Evolutionary conservation across 495 filamentous ascomycete species (phyloP).

Genomic region (Penicillium psychrofluorescens): DNA sequence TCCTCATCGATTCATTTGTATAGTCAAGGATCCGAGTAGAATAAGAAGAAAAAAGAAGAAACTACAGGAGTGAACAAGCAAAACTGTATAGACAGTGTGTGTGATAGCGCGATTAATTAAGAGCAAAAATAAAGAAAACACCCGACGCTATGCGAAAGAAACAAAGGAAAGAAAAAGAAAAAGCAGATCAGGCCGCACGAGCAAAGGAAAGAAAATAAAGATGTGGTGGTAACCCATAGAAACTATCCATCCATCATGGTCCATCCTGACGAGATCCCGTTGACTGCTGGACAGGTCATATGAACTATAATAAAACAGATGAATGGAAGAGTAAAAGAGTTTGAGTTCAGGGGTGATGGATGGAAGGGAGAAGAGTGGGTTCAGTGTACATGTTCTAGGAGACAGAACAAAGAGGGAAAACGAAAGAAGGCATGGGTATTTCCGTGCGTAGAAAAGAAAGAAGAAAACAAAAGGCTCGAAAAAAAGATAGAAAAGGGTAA

Average conservation of each 20-base stretch:
- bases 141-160: slow-evolving; percentile 40
- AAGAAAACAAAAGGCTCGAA: slow-evolving; percentile 4
- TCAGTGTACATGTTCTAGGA: slow-evolving; percentile 25
- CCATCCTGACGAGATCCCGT: not conserved
- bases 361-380: slow-evolving; percentile 3
- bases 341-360: not conserved
- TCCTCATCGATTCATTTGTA: too few relatives aligned
- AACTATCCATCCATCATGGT: not conserved
- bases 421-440: slow-evolving; percentile 28
- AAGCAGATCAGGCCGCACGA: not conserved
- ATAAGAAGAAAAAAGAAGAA: too few relatives aligned
- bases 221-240: not conserved
- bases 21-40: too few relatives aligned
- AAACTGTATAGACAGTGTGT: too few relatives aligned
- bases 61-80: too few relatives aligned
- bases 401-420: slow-evolving; percentile 4
- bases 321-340: slow-evolving; percentile 5
- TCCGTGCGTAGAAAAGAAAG: slow-evolving; percentile 24
- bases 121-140: slow-evolving; percentile 16
- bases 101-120: not conserved
- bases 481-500: slow-evolving; percentile 7
- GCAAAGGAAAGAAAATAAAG: not conserved
- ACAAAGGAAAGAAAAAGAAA: slow-evolving; percentile 14
- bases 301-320: slow-evolving; percentile 3
- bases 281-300: too few relatives aligned